Evolutionary conservation across 2,329 filamentous ascomycete genomes (phyloP).

Genomic region (Amylocarpus encephaloides): DNA sequence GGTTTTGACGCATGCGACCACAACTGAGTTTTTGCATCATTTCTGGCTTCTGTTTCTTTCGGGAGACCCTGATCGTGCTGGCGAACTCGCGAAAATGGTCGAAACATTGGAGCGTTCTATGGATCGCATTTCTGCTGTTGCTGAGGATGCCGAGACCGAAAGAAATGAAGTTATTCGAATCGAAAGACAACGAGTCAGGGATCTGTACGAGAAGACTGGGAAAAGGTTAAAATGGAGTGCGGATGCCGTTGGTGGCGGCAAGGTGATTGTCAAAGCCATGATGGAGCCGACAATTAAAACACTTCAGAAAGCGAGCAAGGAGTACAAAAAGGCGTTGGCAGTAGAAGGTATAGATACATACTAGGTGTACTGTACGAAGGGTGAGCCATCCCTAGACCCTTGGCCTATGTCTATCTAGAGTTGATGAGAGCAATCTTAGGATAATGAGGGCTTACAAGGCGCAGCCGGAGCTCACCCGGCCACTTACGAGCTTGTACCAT

Average conservation of each 20-base stretch:
- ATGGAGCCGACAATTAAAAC: constrained; percentile 69
- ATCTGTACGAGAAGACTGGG: constrained; percentile 64
- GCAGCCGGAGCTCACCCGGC: no score
- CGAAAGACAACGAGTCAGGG: constrained; percentile 63
- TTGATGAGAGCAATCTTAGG: constrained; percentile 5
- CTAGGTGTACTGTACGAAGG: constrained; percentile 5
- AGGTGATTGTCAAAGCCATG: constrained; percentile 67
- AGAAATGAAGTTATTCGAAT: constrained; percentile 60
- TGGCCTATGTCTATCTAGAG: constrained; percentile 21
- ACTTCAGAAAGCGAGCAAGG: constrained; percentile 60
- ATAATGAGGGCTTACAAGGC: not conserved
- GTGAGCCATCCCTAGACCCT: constrained; percentile 22
- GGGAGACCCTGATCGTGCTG: constrained; percentile 72
- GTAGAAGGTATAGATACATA: constrained; percentile 42
- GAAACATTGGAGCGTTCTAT: constrained; percentile 75
- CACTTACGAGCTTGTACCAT: no score
- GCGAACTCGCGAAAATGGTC: constrained; percentile 73
- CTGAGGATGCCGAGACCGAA: constrained; percentile 70
- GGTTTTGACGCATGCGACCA: constrained; percentile 82
- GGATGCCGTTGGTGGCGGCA: constrained; percentile 65
- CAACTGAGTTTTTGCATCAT: constrained; percentile 91
- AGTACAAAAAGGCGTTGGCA: constrained; percentile 65
- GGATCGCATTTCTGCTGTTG: constrained; percentile 74
- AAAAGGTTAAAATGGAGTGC: constrained; percentile 67
- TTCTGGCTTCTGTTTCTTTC: constrained; percentile 94